These are phyloP conservation scores for Aspergillus neotritici DNA, from an alignment of 2,329 filamentous ascomycete species.

Conservation along the genomic window DNA sequence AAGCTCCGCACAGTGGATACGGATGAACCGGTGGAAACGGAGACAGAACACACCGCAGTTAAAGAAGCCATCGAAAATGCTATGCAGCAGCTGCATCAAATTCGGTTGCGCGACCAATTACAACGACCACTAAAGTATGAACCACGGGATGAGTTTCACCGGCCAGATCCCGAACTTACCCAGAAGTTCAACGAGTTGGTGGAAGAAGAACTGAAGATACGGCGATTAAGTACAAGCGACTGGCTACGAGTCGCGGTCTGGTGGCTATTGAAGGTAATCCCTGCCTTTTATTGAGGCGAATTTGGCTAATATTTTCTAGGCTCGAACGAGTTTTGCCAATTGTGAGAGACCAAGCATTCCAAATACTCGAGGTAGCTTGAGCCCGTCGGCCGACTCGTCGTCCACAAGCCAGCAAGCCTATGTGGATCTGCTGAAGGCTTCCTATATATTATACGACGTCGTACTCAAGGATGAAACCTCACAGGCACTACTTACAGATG, in stretches of 20 bases:
- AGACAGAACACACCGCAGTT: constrained; percentile 8
- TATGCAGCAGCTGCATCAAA: constrained; percentile 23
- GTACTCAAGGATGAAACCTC: constrained; percentile 21
- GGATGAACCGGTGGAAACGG: neutral
- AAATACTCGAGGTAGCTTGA: constrained; percentile 20
- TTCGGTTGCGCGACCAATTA: constrained; percentile 20
- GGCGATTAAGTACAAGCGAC: constrained; percentile 21
- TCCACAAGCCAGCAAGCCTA: constrained; percentile 25
- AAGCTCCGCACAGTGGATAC: constrained; percentile 2
- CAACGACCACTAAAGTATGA: constrained; percentile 24
- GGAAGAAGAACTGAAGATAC: constrained; percentile 17
- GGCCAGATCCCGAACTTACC: constrained; percentile 16
- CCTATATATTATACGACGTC: constrained; percentile 29
- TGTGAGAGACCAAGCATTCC: constrained; percentile 16
- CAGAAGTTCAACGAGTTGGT: constrained; percentile 17
- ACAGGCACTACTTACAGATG: constrained; percentile 18
- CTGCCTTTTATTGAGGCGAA: neutral
- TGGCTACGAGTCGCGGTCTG: constrained; percentile 29
- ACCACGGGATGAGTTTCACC: constrained; percentile 21
- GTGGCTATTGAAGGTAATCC: constrained; percentile 28
- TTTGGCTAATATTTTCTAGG: constrained; percentile 6
- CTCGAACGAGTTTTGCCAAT: constrained; percentile 18
- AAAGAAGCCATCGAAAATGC: constrained; percentile 15
- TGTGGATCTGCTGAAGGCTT: constrained; percentile 28
- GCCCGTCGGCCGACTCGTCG: constrained; percentile 18